Conservation (phyloP, 257 asterid genomes). For the Hygrophila difformis region DNA sequence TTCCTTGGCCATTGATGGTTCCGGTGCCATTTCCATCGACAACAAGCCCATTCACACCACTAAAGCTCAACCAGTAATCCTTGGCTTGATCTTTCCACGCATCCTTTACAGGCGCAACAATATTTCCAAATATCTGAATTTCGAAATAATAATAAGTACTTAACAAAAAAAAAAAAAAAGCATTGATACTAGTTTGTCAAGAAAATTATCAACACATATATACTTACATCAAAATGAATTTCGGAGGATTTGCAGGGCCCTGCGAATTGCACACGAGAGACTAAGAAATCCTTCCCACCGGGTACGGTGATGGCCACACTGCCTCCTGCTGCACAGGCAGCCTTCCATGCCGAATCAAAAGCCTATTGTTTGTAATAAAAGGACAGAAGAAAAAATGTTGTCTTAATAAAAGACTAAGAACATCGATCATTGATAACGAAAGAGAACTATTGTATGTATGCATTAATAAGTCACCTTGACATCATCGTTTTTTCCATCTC, state of each 20-base stretch:
- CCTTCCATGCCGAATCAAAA: background rate
- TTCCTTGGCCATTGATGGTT: background rate
- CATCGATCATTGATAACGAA: no score
- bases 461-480: background rate
- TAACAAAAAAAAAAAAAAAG: no score
- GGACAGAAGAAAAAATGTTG: no score
- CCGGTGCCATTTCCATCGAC: background rate
- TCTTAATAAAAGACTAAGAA: no score
- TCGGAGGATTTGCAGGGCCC: background rate
- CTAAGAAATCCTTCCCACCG: background rate
- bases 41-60: background rate
- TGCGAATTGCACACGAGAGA: background rate
- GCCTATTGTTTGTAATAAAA: background rate
- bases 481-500: slow-evolving; percentile 15
- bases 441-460: no score
- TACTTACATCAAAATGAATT: no score
- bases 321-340: background rate
- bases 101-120: background rate
- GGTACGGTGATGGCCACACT: background rate
- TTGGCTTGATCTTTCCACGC: background rate
- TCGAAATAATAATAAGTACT: no score
- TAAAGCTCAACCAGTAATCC: background rate
- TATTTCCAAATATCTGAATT: background rate
- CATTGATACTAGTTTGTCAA: no score
- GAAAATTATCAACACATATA: no score